These are phyloP conservation scores for Evernia prunastri DNA, from an alignment of 495 filamentous ascomycete genomes.

Conservation along the genomic window DNA sequence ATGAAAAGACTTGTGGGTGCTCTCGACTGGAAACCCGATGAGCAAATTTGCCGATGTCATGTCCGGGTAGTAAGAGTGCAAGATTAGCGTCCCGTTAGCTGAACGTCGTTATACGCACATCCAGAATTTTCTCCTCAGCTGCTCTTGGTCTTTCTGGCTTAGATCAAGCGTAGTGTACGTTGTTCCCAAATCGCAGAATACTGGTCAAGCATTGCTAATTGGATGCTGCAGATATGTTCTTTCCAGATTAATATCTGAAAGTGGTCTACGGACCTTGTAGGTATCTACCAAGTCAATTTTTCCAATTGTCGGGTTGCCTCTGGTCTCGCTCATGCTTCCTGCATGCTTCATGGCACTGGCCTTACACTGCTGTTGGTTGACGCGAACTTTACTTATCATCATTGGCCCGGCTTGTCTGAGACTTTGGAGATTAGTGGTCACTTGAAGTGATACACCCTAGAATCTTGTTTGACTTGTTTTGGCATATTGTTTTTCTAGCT, in stretches of 20 bases:
- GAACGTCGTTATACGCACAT: not conserved
- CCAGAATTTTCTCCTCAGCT: slow-evolving; percentile 19
- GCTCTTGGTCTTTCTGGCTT: slow-evolving; percentile 61
- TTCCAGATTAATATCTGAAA: slow-evolving; percentile 84
- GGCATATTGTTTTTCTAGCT: too few species aligned
- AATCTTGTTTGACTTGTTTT: too few species aligned
- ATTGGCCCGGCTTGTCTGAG: slow-evolving; percentile 47
- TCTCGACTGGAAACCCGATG: not conserved
- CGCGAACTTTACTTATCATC: slow-evolving; percentile 64
- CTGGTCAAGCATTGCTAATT: too few species aligned
- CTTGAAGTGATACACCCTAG: not conserved
- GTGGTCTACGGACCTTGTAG: too few species aligned
- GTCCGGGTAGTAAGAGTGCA: slow-evolving; percentile 12
- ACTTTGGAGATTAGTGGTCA: slow-evolving; percentile 54
- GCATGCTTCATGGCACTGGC: slow-evolving; percentile 77
- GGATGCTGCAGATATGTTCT: too few species aligned
- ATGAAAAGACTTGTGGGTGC: not conserved
- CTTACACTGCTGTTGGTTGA: slow-evolving; percentile 82
- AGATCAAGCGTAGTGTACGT: slow-evolving; percentile 99
- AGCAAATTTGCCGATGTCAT: slow-evolving; percentile 3
- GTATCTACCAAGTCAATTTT: slow-evolving; percentile 85
- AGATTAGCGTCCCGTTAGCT: not conserved
- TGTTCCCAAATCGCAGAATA: too few species aligned
- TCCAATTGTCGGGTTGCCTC: slow-evolving; percentile 53
- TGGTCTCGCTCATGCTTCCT: slow-evolving; percentile 72